These are phyloP conservation scores for Flueggea neowawraea DNA, from an alignment of 441 rosid species.

Conservation along the genomic window DNA sequence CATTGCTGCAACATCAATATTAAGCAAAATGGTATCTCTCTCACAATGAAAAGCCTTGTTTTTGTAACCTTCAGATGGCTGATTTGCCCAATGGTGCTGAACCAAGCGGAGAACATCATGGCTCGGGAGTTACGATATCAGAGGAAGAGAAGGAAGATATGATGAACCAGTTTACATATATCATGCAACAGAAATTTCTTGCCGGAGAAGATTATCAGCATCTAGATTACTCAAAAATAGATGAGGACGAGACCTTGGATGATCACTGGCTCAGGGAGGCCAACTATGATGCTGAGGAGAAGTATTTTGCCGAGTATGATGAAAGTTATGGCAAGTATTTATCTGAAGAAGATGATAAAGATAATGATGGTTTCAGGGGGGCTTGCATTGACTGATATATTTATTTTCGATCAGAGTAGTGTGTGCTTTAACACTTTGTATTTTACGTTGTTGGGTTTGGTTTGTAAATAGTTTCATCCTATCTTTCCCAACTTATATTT, in stretches of 20 bases:
- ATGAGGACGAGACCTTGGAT: constrained; percentile 76
- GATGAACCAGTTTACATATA: constrained; percentile 76
- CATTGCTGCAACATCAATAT: too few relatives aligned
- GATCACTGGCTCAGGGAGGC: constrained; percentile 93
- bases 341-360: neutral
- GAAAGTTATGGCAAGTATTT: neutral
- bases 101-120: constrained; percentile 13
- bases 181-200: constrained; percentile 90
- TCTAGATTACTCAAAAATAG: constrained; percentile 85
- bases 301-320: constrained; percentile 74
- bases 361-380: constrained; percentile 5
- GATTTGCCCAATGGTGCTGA: constrained; percentile 10
- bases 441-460: too few relatives aligned
- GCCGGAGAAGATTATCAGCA: constrained; percentile 83
- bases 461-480: too few relatives aligned
- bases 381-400: neutral
- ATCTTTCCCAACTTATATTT: too few relatives aligned
- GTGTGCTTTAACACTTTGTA: too few relatives aligned
- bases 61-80: constrained; percentile 16
- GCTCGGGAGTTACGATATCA: constrained; percentile 29
- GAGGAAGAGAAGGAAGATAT: constrained; percentile 68
- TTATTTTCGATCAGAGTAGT: too few relatives aligned
- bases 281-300: constrained; percentile 80
- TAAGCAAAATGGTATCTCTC: too few relatives aligned
- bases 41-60: neutral